Percentiles rank a stretch among this genome's conserved stretches.
These are phyloP conservation scores for Acacia pycnantha DNA, from an alignment of 331 rosid species.

Conservation along the genomic window DNA sequence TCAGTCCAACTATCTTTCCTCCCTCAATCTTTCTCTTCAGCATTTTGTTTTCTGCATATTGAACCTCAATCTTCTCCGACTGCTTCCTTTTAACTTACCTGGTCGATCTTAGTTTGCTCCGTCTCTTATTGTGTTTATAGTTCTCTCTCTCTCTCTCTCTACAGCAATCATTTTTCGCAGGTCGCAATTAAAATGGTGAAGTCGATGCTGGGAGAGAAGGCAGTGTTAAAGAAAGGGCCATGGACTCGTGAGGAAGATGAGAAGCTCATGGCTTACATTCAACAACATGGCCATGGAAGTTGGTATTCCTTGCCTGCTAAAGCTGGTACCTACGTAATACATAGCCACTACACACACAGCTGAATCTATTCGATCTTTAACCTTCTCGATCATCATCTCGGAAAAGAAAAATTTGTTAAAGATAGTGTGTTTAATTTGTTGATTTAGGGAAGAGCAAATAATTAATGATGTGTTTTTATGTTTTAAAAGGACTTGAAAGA, in stretches of 20 bases:
- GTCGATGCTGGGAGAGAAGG: no score
- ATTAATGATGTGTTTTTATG: background rate
- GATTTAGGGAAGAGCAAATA: background rate
- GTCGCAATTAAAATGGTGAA: no score
- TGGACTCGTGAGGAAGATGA: slow-evolving; percentile 48
- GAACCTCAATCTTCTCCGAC: background rate
- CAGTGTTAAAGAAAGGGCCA: slow-evolving; percentile 1
- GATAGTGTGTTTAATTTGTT: background rate
- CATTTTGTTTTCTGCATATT: background rate
- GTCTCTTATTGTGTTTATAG: background rate
- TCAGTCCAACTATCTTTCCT: background rate
- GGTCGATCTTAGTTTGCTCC: background rate
- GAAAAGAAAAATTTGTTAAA: no score
- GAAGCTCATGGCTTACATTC: slow-evolving; percentile 25
- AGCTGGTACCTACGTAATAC: background rate
- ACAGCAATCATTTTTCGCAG: background rate
- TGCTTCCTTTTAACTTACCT: background rate
- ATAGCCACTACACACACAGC: no score
- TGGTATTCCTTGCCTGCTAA: slow-evolving; percentile 38
- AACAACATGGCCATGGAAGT: slow-evolving; percentile 42
- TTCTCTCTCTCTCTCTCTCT: background rate
- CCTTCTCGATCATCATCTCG: no score
- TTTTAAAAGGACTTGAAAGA: slow-evolving; percentile 47
- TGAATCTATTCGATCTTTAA: no score
- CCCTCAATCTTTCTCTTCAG: background rate